These are phyloP conservation scores for Coffea eugenioides DNA, from an alignment of 257 asterid species.

Conservation along the genomic window DNA sequence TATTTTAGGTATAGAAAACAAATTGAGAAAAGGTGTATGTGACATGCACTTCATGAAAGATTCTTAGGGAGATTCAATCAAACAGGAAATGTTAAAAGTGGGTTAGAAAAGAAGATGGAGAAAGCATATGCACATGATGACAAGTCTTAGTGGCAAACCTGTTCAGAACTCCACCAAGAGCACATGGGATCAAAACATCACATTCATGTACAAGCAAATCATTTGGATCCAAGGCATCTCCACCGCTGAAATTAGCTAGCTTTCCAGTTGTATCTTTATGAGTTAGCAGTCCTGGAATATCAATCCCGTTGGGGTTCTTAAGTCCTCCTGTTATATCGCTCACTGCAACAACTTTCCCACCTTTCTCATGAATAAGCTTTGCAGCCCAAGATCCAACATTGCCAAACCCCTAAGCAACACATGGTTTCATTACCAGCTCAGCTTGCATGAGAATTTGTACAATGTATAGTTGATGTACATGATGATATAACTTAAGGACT, in stretches of 20 bases:
- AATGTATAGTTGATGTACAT: neutral
- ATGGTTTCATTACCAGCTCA: slow-evolving; percentile 8
- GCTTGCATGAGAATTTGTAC: neutral
- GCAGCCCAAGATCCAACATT: slow-evolving; percentile 96
- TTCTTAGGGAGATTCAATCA: neutral
- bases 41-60: neutral
- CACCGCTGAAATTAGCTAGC: slow-evolving; percentile 58
- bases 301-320: slow-evolving; percentile 60
- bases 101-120: neutral
- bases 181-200: slow-evolving; percentile 89
- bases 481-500: neutral
- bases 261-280: slow-evolving; percentile 63
- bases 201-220: slow-evolving; percentile 71
- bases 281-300: slow-evolving; percentile 55
- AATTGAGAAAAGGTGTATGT: neutral
- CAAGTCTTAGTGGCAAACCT: slow-evolving; percentile 37
- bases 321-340: slow-evolving; percentile 91
- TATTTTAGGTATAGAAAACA: neutral
- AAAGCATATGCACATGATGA: neutral
- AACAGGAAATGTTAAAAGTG: neutral
- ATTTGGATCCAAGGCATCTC: slow-evolving; percentile 62
- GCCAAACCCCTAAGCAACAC: slow-evolving; percentile 66
- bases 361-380: slow-evolving; percentile 73
- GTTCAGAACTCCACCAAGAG: slow-evolving; percentile 92
- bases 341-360: slow-evolving; percentile 80